Evolutionary conservation across 441 rosid genomes (phyloP), one percentile per base, ranked within the genome.

Genomic region (Euphorbia schlechtendalii): DNA sequence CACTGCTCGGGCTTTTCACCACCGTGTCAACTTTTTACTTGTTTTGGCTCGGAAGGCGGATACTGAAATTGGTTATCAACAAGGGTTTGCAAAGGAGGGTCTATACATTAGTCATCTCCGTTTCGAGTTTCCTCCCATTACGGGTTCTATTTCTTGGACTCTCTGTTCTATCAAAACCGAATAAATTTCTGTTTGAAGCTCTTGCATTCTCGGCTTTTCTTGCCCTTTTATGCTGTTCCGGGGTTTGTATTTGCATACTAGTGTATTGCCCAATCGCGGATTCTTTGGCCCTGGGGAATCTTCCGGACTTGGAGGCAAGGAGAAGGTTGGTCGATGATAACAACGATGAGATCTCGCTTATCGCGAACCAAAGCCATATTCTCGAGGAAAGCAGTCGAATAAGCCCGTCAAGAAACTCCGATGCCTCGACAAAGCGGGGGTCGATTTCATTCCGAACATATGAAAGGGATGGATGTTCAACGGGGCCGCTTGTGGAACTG

Each of bases 11-110:
- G 64, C 71, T 94, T 66, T 91, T 89, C 69, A 82, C 84, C 53
- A 65, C 88, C 40, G 48, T 84, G 67, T 73, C 91, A 64, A 86
- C 96, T 46, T 65, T 76, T 43, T 94, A 90, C 80, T 75, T 94
- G 77, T 89, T 84, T 80, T 84, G 93, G 88, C 86, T 94, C 49
- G 99, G 97, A 69, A 86, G 93, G 74, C 87, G 73, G 76, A 89
- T 94, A 71, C 71, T 89, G 81, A 89, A 86, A 73, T 68, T 89
- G 81, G 99, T 94, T 56, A 89, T 94, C 71, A 94, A 90, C 63
- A 88, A 83, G 89, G 89, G 92, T 71, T 71, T 94, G 79, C 86
- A 90, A 86, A 88, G 71, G 84, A 87, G 99, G 80, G 92, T 94
- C 28, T 86, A 87, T 71, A 80, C 80, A 66, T 77, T 94, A 72